Conservation (phyloP, 441 rosid genomes). For the Rhodomyrtus psidioides region DNA sequence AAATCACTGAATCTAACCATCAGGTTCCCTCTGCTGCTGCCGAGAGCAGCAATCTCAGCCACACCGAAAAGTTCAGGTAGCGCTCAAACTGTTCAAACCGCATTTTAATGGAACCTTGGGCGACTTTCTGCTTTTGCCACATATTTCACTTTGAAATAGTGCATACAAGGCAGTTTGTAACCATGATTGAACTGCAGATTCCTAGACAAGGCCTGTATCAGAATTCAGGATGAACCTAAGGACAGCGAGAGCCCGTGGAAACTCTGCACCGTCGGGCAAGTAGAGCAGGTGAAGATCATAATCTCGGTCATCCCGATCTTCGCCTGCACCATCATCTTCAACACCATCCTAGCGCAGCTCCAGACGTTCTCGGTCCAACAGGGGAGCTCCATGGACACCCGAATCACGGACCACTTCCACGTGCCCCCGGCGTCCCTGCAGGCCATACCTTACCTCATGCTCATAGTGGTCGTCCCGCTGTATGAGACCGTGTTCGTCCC, state of each 20-base stretch:
- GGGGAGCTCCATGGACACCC: conserved; percentile 69
- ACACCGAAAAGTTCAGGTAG: conserved; percentile 59
- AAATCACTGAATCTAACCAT: conserved; percentile 18
- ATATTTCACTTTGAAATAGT: neutral
- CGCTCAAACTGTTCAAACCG: neutral
- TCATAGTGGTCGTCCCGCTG: neutral
- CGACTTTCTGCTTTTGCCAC: neutral
- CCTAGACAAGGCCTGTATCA: conserved; percentile 87
- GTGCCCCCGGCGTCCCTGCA: conserved; percentile 95
- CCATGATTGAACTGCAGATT: conserved; percentile 35
- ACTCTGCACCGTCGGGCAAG: conserved; percentile 66
- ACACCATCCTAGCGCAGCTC: conserved; percentile 87
- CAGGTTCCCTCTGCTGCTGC: conserved; percentile 12
- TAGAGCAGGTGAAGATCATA: conserved; percentile 72
- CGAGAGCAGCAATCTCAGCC: conserved; percentile 31
- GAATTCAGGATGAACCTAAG: conserved; percentile 23
- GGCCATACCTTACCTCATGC: conserved; percentile 1
- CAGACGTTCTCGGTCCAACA: conserved; percentile 94
- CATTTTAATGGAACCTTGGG: neutral
- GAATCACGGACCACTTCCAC: conserved; percentile 46
- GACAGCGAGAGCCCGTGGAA: conserved; percentile 69
- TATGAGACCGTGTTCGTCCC: neutral
- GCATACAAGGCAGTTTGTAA: neutral
- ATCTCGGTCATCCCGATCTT: conserved; percentile 76
- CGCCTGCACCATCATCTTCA: conserved; percentile 81